Percentiles rank a stretch among this genome's conserved stretches.
Evolutionary conservation across 2,329 filamentous ascomycete genomes (phyloP).

Genomic region (Zopfia rhizophila): DNA sequence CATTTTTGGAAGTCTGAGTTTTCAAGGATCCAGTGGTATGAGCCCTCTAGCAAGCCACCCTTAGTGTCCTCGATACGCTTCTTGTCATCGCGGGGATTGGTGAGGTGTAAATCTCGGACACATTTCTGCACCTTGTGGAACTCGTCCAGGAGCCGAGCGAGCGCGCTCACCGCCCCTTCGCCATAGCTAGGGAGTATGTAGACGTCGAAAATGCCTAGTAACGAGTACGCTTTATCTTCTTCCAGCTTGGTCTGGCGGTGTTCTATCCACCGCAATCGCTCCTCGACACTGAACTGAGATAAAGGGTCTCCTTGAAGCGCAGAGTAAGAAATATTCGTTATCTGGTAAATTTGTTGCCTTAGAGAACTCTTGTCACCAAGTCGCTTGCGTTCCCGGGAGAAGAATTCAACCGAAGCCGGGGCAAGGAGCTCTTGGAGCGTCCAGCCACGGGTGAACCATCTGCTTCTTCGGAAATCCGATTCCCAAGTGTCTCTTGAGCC

Average conservation of each 20-base stretch:
- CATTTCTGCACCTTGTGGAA: slow-evolving; percentile 20
- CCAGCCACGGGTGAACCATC: too few relatives aligned
- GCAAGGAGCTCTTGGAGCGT: slow-evolving; percentile 58
- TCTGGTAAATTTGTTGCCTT: slow-evolving; percentile 5
- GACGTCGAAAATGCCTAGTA: slow-evolving; percentile 25
- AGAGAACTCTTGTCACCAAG: not conserved
- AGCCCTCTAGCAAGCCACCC: slow-evolving; percentile 13
- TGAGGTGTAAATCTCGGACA: too few relatives aligned
- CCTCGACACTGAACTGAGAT: slow-evolving; percentile 4
- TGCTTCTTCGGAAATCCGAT: slow-evolving; percentile 15
- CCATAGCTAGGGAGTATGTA: too few relatives aligned
- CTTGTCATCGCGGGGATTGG: slow-evolving; percentile 15
- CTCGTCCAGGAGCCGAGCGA: slow-evolving; percentile 23
- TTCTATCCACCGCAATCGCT: too few relatives aligned
- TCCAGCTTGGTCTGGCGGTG: too few relatives aligned
- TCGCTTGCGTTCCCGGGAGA: not conserved
- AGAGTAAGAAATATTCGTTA: slow-evolving; percentile 2
- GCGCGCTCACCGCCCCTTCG: slow-evolving; percentile 17
- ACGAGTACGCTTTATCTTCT: too few relatives aligned
- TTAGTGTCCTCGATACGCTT: slow-evolving; percentile 21
- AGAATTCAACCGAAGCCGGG: slow-evolving; percentile 3
- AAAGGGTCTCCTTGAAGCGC: slow-evolving; percentile 8
- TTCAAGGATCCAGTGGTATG: slow-evolving; percentile 33
- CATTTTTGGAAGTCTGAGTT: slow-evolving; percentile 34
- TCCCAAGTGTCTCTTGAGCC: slow-evolving; percentile 1